Percentiles rank a stretch among this genome's conserved stretches.
These are phyloP conservation scores for Bacterosira constricta DNA, from an alignment of 108 stramenopile genomes.

Conservation along the genomic window DNA sequence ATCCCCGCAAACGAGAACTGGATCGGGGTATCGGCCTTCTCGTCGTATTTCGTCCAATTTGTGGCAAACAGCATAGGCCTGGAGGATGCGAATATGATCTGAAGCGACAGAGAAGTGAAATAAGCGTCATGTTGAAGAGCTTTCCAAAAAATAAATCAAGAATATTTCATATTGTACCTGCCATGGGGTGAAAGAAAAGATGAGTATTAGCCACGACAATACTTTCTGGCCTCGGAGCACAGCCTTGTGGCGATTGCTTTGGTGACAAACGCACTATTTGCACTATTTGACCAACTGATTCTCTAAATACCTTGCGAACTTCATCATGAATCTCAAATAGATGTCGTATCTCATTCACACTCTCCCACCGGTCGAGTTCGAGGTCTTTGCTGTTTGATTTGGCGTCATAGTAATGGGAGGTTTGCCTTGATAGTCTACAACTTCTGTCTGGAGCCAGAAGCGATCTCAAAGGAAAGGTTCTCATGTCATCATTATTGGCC, in stretches of 20 bases:
- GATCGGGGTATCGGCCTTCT: constrained; percentile 5
- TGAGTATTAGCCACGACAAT: constrained; percentile 74
- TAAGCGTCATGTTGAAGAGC: neutral
- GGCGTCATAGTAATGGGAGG: constrained; percentile 22
- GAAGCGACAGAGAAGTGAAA: too few species aligned
- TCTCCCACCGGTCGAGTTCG: constrained; percentile 50
- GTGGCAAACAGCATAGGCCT: constrained; percentile 55
- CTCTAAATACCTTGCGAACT: constrained; percentile 44
- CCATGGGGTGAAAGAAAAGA: constrained; percentile 78
- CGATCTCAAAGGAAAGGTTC: constrained; percentile 41
- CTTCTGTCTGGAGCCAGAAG: constrained; percentile 17
- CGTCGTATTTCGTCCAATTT: constrained; percentile 54
- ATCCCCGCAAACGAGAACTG: constrained; percentile 44
- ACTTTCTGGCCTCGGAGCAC: constrained; percentile 10
- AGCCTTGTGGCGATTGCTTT: constrained; percentile 4
- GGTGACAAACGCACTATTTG: constrained; percentile 46
- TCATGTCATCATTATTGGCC: constrained; percentile 27
- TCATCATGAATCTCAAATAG: constrained; percentile 47
- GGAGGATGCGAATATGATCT: constrained; percentile 71
- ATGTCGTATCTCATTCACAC: constrained; percentile 42
- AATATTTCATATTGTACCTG: constrained; percentile 12
- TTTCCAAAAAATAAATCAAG: neutral
- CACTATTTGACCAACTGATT: constrained; percentile 60
- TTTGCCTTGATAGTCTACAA: neutral
- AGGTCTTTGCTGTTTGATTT: constrained; percentile 23